phyloP scores from a whole-genome alignment of 1,284 basidiomycete genomes.

The Fomitopsis schrenkii region DNA sequence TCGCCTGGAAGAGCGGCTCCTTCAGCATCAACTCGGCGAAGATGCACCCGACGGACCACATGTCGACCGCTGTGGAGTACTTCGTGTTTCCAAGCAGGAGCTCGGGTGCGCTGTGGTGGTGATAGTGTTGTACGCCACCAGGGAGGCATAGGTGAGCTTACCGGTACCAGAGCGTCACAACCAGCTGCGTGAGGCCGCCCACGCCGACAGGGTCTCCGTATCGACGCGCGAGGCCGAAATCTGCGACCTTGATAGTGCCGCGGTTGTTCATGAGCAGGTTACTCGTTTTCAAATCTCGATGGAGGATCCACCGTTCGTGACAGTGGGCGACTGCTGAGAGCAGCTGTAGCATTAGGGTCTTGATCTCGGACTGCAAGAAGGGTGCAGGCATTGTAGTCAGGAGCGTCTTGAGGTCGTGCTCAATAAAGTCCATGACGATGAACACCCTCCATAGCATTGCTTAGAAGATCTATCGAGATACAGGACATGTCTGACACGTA shows the following conservation, averaged over 20 bases:
- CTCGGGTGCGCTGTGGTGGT: slow-evolving; percentile 78
- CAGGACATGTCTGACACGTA: slow-evolving; percentile 46
- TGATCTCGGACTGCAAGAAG: slow-evolving; percentile 96
- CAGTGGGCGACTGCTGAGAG: slow-evolving; percentile 92
- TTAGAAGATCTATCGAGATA: not conserved
- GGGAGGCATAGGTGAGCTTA: slow-evolving; percentile 37
- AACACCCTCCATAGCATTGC: slow-evolving; percentile 67
- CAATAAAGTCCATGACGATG: slow-evolving; percentile 99
- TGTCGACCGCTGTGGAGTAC: slow-evolving; percentile 95
- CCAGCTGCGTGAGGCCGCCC: slow-evolving; percentile 94
- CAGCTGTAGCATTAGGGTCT: slow-evolving; percentile 92
- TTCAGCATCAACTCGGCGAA: slow-evolving; percentile 94
- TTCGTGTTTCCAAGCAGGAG: slow-evolving; percentile 89
- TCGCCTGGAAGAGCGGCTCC: slow-evolving; percentile 94
- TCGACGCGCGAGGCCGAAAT: slow-evolving; percentile 94
- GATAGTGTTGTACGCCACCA: slow-evolving; percentile 13
- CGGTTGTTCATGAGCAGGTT: slow-evolving; percentile 99
- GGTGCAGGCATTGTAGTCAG: slow-evolving; percentile 91
- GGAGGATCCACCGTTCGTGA: slow-evolving; percentile 96
- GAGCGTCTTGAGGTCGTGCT: slow-evolving; percentile 97
- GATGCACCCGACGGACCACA: slow-evolving; percentile 99
- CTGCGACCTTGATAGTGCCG: slow-evolving; percentile 96
- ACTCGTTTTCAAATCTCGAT: slow-evolving; percentile 96
- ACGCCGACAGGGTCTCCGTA: slow-evolving; percentile 93
- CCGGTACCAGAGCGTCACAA: slow-evolving; percentile 99